phyloP scores from a whole-genome alignment of 2,329 filamentous ascomycete genomes.

The Escovopsis sp. region DNA sequence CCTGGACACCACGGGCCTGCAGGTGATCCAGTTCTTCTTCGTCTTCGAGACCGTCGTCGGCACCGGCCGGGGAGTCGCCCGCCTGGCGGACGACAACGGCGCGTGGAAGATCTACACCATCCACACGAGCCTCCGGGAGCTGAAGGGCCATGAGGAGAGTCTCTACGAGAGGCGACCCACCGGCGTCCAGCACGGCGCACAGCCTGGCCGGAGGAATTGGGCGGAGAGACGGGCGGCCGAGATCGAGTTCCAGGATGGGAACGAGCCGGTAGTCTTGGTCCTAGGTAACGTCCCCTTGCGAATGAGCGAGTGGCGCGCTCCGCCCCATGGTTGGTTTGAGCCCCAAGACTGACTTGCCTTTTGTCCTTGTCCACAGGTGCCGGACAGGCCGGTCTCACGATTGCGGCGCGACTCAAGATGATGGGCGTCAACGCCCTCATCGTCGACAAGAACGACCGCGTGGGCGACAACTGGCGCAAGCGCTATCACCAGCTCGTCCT shows the following conservation, averaged over 20 bases:
- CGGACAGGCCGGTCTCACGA: conserved; percentile 44
- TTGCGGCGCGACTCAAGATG: conserved; percentile 44
- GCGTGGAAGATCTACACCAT: conserved; percentile 49
- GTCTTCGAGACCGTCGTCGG: conserved; percentile 38
- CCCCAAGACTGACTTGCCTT: too few relatives aligned
- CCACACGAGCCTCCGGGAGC: conserved; percentile 41
- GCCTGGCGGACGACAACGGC: conserved; percentile 29
- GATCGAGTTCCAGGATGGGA: conserved; percentile 28
- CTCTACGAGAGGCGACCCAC: conserved; percentile 31
- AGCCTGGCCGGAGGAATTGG: conserved; percentile 43
- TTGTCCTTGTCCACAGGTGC: conserved; percentile 27
- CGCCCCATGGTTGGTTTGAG: too few relatives aligned
- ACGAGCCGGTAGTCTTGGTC: conserved; percentile 44
- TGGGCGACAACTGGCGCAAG: conserved; percentile 51
- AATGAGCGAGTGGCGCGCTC: too few relatives aligned
- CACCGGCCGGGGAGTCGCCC: conserved; percentile 38
- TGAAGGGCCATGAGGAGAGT: conserved; percentile 39
- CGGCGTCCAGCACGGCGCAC: conserved; percentile 42
- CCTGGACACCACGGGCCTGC: conserved; percentile 35
- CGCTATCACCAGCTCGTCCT: conserved; percentile 51
- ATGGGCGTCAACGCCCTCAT: conserved; percentile 39
- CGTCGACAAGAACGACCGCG: conserved; percentile 40
- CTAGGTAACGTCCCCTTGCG: conserved; percentile 26
- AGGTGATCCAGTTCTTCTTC: conserved; percentile 43
- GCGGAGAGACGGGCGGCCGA: conserved; percentile 35